Base-by-base conservation (phyloP, 2,329 filamentous ascomycete genomes). In the Sporothrix luriei region DNA sequence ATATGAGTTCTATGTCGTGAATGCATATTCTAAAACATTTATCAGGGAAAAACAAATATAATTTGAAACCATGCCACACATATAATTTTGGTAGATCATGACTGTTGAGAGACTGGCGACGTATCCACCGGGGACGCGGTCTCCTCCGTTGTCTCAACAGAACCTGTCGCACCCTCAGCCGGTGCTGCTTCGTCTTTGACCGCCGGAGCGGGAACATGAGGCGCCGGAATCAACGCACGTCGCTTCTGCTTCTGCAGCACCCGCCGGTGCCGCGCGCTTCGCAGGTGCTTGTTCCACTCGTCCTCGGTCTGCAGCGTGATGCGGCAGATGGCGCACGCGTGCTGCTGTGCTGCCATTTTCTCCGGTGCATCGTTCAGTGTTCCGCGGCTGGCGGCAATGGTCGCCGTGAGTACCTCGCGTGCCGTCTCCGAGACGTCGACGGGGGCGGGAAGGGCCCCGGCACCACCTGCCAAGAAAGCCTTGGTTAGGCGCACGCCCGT, bases 271-370 rank as follows among this genome's bases (percentile, higher is more conserved):
- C 77, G 78, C 64, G 78, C 78, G 52, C 83, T 80, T 24, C 79
- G 79, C 14, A 85, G 71, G 73, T 86, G 84, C 59, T 73, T 75
- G 68, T 79, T 73, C 84, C 84, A 85, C 69, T 81, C 75, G 71
- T 84, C 81, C 72, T 89, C 85, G 2, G 85, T 87, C 68, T 89
- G 77, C 4, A 84, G 79, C 26, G 87, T 87, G 70, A 86, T 85
- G 74, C 92, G 81, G 76, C 95, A 99, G 0, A 88, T 73, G 2
- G 92, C 88, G 75, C 95, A 99, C 21, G 46, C 33, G 24, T 84
- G 85, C 73, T 85, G 85, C 72, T 88, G 87, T 43, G 78, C 79
- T 0, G 85, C 82, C 13, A 90, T 81, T 38, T 26, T 51, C 14
- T 43, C 66, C 70, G 88, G 54, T 10, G 43, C 82, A n/a, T 86